Percentiles rank a stretch among this genome's conserved stretches.
These are phyloP conservation scores for Mortierella hygrophila DNA, from an alignment of 192 early-diverging fungal genomes.

Conservation along the genomic window DNA sequence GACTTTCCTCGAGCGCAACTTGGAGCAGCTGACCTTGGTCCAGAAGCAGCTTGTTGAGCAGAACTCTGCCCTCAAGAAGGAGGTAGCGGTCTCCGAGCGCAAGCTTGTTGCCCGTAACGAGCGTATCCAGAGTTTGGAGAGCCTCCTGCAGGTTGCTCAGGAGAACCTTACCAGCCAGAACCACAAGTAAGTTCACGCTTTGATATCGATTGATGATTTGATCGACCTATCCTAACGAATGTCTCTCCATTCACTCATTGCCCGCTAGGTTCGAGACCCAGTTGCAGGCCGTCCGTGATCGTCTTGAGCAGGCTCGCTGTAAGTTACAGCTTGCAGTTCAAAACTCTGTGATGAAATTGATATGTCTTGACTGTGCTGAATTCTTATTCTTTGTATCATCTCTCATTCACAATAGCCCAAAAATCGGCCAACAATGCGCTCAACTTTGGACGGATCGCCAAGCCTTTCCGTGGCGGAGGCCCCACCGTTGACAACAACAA, in stretches of 20 bases:
- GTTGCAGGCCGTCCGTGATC: conserved; percentile 79
- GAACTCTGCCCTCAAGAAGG: conserved; percentile 97
- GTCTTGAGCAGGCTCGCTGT: conserved; percentile 86
- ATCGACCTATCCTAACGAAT: not conserved
- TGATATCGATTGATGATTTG: not conserved
- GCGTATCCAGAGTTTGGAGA: conserved; percentile 92
- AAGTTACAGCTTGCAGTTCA: not conserved
- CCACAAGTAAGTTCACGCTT: conserved; percentile 61
- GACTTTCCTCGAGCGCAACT: conserved; percentile 97
- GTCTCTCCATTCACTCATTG: conserved; percentile 1
- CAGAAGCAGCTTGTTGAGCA: conserved; percentile 98
- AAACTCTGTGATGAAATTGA: not conserved
- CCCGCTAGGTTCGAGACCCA: conserved; percentile 83
- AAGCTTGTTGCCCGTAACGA: conserved; percentile 94
- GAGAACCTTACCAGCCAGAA: conserved; percentile 84
- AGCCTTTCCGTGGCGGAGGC: conserved; percentile 89
- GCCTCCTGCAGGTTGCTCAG: conserved; percentile 85
- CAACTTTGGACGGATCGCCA: conserved; percentile 85
- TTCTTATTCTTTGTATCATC: not conserved
- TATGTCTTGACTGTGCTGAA: not conserved
- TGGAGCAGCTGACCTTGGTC: conserved; percentile 95
- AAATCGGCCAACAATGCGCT: conserved; percentile 55
- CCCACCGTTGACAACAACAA: conserved; percentile 22
- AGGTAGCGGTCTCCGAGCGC: conserved; percentile 88
- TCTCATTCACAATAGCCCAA: conserved; percentile 39